Evolutionary conservation across 2,329 filamentous ascomycete genomes (phyloP).

Genomic region (Claviceps maximensis): DNA sequence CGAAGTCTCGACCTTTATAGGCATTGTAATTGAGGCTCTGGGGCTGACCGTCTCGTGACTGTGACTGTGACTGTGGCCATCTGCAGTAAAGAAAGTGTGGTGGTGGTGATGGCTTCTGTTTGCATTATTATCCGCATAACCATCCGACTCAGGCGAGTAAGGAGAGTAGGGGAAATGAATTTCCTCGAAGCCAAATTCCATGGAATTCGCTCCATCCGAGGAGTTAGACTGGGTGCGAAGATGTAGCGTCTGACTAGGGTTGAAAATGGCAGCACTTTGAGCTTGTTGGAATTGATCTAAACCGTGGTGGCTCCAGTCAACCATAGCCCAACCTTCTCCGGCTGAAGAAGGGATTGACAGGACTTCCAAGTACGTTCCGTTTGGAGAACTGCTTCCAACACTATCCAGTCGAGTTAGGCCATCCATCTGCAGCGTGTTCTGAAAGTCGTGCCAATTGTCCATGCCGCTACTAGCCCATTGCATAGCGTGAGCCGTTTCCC

Average conservation of each 20-base stretch:
- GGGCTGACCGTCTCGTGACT: slow-evolving; percentile 50
- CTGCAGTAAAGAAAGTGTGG: slow-evolving; percentile 48
- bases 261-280: slow-evolving; percentile 63
- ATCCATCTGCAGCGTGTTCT: slow-evolving; percentile 44
- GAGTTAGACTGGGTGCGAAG: slow-evolving; percentile 78
- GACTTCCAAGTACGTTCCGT: slow-evolving; percentile 61
- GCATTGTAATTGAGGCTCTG: slow-evolving; percentile 52
- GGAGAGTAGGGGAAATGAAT: slow-evolving; percentile 61
- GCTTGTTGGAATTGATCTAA: slow-evolving; percentile 43
- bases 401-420: slow-evolving; percentile 25
- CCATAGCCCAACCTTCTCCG: slow-evolving; percentile 75
- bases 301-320: slow-evolving; percentile 61
- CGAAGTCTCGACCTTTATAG: slow-evolving; percentile 44
- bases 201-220: slow-evolving; percentile 53
- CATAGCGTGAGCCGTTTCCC: slow-evolving; percentile 40
- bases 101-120: slow-evolving; percentile 38
- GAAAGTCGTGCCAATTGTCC: slow-evolving; percentile 71
- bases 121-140: slow-evolving; percentile 17
- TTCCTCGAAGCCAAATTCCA: slow-evolving; percentile 71
- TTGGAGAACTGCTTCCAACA: slow-evolving; percentile 32
- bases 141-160: slow-evolving; percentile 72
- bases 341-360: slow-evolving; percentile 69
- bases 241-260: slow-evolving; percentile 82
- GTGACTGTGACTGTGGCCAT: slow-evolving; percentile 32
- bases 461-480: slow-evolving; percentile 49